Conservation (phyloP, 1,284 basidiomycete genomes). For the Agaricales sp. region DNA sequence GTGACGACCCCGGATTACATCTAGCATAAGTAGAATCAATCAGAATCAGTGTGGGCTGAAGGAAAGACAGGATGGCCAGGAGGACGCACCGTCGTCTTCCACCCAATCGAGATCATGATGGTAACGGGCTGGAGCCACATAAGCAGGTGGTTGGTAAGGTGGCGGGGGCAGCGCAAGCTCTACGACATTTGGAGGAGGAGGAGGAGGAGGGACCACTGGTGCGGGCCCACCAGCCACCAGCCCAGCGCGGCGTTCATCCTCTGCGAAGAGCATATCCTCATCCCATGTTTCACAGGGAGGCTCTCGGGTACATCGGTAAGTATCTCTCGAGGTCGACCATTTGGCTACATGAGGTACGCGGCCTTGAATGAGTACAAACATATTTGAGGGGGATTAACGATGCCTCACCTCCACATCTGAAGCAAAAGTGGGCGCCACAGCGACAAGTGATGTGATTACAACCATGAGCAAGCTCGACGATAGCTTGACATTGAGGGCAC, state of each 20-base stretch:
- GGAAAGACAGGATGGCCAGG: too few species aligned
- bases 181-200: slow-evolving; percentile 5
- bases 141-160: neutral
- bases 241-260: slow-evolving; percentile 23
- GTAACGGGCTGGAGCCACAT: too few species aligned
- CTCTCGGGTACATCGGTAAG: slow-evolving; percentile 19
- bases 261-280: slow-evolving; percentile 27
- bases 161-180: slow-evolving; percentile 3
- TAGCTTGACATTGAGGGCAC: slow-evolving; percentile 24
- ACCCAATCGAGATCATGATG: slow-evolving; percentile 21
- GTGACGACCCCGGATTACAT: slow-evolving; percentile 20
- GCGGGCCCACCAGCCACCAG: slow-evolving; percentile 13
- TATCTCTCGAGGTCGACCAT: slow-evolving; percentile 6
- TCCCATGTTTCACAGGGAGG: slow-evolving; percentile 30
- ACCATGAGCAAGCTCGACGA: slow-evolving; percentile 25
- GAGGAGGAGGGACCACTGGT: slow-evolving; percentile 2
- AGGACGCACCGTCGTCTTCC: slow-evolving; percentile 20
- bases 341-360: slow-evolving; percentile 17
- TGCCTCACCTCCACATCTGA: slow-evolving; percentile 27
- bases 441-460: slow-evolving; percentile 31
- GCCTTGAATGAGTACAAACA: neutral
- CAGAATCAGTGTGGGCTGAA: neutral
- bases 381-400: neutral
- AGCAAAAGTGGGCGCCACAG: slow-evolving; percentile 25
- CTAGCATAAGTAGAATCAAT: slow-evolving; percentile 12